These are phyloP conservation scores for Hyaloscypha variabilis DNA, from an alignment of 495 filamentous ascomycete genomes.

Conservation along the genomic window DNA sequence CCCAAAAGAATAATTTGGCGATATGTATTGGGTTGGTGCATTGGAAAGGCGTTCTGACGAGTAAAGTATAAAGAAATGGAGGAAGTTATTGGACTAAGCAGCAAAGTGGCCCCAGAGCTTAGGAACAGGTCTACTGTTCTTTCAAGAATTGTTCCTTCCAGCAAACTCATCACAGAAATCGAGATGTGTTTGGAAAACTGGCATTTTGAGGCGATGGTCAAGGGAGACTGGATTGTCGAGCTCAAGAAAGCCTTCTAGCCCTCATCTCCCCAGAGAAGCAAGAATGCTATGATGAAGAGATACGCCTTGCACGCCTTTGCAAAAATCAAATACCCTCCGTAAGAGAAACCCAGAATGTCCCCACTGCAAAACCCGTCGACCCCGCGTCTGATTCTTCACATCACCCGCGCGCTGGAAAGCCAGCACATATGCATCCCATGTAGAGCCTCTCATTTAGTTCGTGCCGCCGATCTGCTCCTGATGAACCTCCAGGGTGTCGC, in stretches of 20 bases:
- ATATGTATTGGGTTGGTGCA: conserved; percentile 10
- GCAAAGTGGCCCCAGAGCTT: neutral
- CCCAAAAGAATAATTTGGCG: neutral
- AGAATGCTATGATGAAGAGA: conserved; percentile 23
- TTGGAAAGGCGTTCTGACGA: conserved; percentile 6
- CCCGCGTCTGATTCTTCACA: conserved; percentile 7
- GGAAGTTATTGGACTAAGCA: neutral
- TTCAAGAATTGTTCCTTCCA: neutral
- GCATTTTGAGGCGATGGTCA: neutral
- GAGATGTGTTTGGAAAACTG: neutral
- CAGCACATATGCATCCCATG: conserved; percentile 10
- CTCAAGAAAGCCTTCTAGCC: neutral
- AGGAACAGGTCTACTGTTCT: neutral
- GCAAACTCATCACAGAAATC: neutral
- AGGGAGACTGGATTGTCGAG: conserved; percentile 18
- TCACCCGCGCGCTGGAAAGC: neutral
- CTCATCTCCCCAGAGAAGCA: conserved; percentile 12
- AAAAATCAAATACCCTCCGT: conserved; percentile 22
- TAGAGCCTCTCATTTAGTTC: conserved; percentile 2
- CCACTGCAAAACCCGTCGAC: conserved; percentile 24
- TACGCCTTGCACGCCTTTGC: conserved; percentile 29
- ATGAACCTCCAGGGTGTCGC: conserved; percentile 96
- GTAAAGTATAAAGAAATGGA: neutral
- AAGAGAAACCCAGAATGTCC: conserved; percentile 21
- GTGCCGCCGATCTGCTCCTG: conserved; percentile 93